A percentile compares a stretch with the other conserved stretches of the same genome.
Evolutionary conservation across 1,284 basidiomycete genomes (phyloP).

Genomic region (Hymenochaete sp.): DNA sequence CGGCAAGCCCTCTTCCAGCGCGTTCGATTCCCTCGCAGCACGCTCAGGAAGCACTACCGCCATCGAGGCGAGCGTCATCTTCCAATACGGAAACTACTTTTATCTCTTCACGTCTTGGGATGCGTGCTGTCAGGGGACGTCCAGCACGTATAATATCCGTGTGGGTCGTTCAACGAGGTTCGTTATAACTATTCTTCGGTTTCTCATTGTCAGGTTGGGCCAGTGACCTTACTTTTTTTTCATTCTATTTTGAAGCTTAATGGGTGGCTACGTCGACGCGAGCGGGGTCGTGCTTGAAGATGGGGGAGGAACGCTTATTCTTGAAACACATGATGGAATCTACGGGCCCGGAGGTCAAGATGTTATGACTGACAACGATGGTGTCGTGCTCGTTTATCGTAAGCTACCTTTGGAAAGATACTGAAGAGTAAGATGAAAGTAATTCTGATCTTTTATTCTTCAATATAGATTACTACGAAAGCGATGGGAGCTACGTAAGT

Average conservation of each 20-base stretch:
- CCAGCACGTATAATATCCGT: conserved; percentile 51
- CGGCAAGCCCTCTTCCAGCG: conserved; percentile 19
- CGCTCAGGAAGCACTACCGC: conserved; percentile 19
- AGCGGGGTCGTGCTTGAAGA: conserved; percentile 36
- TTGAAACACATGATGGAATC: conserved; percentile 38
- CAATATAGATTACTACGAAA: conserved; percentile 14
- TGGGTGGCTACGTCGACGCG: conserved; percentile 41
- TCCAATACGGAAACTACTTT: conserved; percentile 37
- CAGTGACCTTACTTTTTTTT: not conserved
- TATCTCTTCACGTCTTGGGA: conserved; percentile 55
- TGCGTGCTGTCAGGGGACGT: conserved; percentile 42
- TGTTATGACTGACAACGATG: conserved; percentile 31
- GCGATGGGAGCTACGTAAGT: conserved; percentile 31
- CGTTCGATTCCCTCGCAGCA: conserved; percentile 20
- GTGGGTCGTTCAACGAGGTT: conserved; percentile 43
- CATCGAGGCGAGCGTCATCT: conserved; percentile 29
- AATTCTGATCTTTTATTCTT: not conserved
- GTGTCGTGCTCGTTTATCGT: conserved; percentile 36
- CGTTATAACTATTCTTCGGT: conserved; percentile 5
- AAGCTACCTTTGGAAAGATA: conserved; percentile 22
- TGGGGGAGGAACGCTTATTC: conserved; percentile 47
- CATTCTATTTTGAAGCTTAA: conserved; percentile 23
- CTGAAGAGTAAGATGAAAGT: not conserved
- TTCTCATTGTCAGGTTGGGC: not conserved
- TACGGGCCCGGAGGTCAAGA: conserved; percentile 41